phyloP scores from a whole-genome alignment of 1,284 basidiomycete species.

The Tetrapyrgos nigripes region DNA sequence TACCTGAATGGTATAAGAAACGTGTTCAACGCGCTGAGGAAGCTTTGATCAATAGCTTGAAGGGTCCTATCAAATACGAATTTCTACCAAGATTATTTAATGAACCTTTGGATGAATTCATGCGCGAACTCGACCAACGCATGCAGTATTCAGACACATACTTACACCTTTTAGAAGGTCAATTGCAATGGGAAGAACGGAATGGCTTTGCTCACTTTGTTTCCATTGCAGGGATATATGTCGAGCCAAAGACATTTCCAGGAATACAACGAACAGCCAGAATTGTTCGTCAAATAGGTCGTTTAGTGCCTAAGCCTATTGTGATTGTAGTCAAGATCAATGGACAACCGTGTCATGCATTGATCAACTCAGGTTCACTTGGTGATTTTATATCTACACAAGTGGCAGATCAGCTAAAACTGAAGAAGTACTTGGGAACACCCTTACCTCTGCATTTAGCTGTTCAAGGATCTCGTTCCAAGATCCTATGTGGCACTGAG shows the following conservation, averaged over 20 bases:
- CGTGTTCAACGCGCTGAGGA: not conserved
- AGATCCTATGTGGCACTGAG: conserved; percentile 6
- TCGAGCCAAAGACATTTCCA: conserved; percentile 11
- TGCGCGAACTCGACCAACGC: not conserved
- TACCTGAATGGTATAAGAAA: conserved; percentile 4
- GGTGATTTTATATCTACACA: conserved; percentile 42
- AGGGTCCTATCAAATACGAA: not conserved
- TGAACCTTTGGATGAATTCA: not conserved
- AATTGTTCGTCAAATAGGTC: conserved; percentile 24
- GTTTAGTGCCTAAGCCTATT: conserved; percentile 1
- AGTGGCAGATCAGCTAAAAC: conserved; percentile 37
- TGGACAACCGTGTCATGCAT: conserved; percentile 26
- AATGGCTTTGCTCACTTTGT: conserved; percentile 3
- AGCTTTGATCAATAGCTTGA: not conserved
- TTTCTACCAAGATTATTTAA: conserved; percentile 2
- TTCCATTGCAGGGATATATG: not conserved
- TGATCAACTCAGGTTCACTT: conserved; percentile 40
- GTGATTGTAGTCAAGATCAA: conserved; percentile 19
- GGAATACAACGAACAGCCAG: conserved; percentile 24
- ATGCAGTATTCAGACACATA: not conserved
- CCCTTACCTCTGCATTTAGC: conserved; percentile 24
- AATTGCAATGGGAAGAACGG: conserved; percentile 11
- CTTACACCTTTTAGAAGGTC: not conserved
- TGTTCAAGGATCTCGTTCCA: conserved; percentile 22
- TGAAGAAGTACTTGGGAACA: conserved; percentile 21